Evolutionary conservation across 495 filamentous ascomycete species (phyloP), one percentile per base, ranked within the genome.

Genomic region (Hyaloscypha hepaticicola): DNA sequence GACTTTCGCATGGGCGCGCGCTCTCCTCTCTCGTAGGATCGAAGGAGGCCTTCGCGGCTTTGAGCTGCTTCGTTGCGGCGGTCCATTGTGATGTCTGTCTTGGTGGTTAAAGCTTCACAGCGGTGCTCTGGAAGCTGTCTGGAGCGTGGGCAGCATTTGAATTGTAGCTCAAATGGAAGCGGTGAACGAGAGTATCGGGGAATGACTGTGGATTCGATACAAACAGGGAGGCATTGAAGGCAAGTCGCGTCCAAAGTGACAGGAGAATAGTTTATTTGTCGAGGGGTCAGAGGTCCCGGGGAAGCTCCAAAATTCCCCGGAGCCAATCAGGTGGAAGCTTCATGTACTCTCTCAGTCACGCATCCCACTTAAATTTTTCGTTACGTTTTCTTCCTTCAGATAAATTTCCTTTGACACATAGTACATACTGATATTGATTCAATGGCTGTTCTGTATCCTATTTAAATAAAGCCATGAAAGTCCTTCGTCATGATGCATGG

Each of bases 41-140:
- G 38, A 12, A 72, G 70, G 8, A 72, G 60, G 53, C 67, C 70
- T 45, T 72, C 70, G 26, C 66, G 70, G 48, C 67, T 72, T 22
- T 65, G 57, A 16, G 33, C 48, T 26, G 61, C 67, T 52, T 64
- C 65, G 31, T 41, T 33, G 8, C n/a, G 14, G 34, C 67, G 66
- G 27, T 64, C 57, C 70, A 72, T 72, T 6, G 16, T 60, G 63
- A 56, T 21, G 58, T 27, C 21, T 45, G 38, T 45, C 38, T 45
- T 16, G 12, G 12, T 45, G 6, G 38, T 45, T 45, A 9, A 19
- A 45, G 38, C 38, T 45, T 33, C 38, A 45, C 38, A 45, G 38
- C 38, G 14, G 38, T 14, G 38, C 11, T 45, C 16, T 11, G 16
- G 38, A 45, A 45, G 38, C 38, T 45, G 16, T 45, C 38, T 16